Base-by-base conservation (phyloP, 108 stramenopile species). In the Conticribra guillardii region DNA sequence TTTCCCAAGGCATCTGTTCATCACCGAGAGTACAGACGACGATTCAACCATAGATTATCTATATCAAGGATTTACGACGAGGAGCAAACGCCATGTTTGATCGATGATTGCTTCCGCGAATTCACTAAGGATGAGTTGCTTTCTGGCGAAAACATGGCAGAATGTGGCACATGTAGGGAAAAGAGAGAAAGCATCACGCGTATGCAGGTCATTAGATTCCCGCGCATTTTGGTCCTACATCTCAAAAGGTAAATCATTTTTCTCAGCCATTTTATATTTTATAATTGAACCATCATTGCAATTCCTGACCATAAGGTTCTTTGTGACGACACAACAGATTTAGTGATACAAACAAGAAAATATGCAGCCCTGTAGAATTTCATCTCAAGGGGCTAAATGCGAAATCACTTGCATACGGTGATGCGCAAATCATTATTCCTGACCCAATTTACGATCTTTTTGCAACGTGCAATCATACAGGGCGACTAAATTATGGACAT, bases 401-500 rank as follows among this genome's bases (percentile, higher is more conserved):
- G 44, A 60, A 41, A 23, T 14, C 59, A 1, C 59, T 60, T 45
- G 53, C 47, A 18, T 14, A 18, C 27, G 11, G 44, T 22, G 41
- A 45, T 8, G 1, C 2, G 18, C 41, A 60, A 0, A 26, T 24
- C 9, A 3, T 2, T 33, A 33, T 14, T 11, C 16, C 8, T 31
- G 1, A 17, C 1, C 14, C 59, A 22, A 23, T 60, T 26, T 60
- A 60, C 9, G 41, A 60, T 14, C 37, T 60, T 37, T 60, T 60
- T 60, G 59, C 34, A 41, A 45, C 41, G 21, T 60, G 59, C 21
- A 19, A 60, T 15, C 59, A 60, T 22, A 44, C 59, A 14, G 59
- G 59, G 2, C 59, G 59, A 4, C 22, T 60, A 22, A 60, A 41
- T 22, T 60, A 22, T 44, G 59, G 59, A 14, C 59, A 60, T 24